Base-by-base conservation (phyloP, 176 grass and related monocot genomes). In the Guadua angustifolia region DNA sequence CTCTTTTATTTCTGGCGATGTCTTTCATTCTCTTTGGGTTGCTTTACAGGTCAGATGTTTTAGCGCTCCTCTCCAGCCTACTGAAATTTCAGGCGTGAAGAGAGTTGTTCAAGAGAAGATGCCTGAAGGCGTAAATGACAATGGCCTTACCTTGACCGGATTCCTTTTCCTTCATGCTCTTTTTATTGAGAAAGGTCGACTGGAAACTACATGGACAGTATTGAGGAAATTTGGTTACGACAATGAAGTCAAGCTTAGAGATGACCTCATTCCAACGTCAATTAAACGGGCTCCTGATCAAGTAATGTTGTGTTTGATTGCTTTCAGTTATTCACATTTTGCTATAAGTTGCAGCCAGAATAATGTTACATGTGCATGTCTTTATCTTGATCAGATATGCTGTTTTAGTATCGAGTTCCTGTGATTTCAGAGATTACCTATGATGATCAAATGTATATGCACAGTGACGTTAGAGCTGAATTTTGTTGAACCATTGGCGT, bases 101-200 rank as follows among this genome's bases (percentile, higher is more conserved):
- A 95, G 91, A 75, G 93, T 99, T 82, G 93, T 99, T 61, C 93
- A 99, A 80, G 96, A 99, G 69, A 99, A 99, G 84, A 89, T 99
- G 86, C 93, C 96, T 60, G 96, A 95, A 85, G 96, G 96, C 8
- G 96, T 95, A 69, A 92, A 92, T 71, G 91, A 94, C 7, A 73
- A 66, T 19, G 96, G 96, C 11, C 93, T 99, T 75, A 99, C 96
- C 29, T 83, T 99, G 84, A 99, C 93, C 26, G 96, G 96, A 18
- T 99, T 99, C 39, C 89, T 99, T 83, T 99, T 95, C 71, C 86
- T 99, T 62, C 96, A 99, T 85, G 96, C 89, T 40, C 88, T 99
- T 52, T 99, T 99, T 75, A 99, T 99, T 76, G 96, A 99, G 87
- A 99, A 95, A 85, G 96, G 96, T 21, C 89, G 96, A 21, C 78